Percentiles rank a stretch among this genome's conserved stretches.
These are phyloP conservation scores for Camellia sinensis DNA, from an alignment of 148 eudicot genomes.

Conservation along the genomic window DNA sequence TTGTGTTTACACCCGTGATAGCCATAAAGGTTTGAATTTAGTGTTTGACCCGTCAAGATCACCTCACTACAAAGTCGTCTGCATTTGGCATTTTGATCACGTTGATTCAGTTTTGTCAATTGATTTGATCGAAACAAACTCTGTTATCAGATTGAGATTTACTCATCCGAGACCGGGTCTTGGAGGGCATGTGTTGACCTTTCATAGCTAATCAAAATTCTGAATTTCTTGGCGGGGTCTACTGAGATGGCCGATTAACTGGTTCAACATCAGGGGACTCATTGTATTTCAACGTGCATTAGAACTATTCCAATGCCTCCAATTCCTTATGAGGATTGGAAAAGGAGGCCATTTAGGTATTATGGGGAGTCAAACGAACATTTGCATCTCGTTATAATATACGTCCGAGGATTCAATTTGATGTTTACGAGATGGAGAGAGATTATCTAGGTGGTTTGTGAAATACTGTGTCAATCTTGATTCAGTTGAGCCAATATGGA, in stretches of 20 bases:
- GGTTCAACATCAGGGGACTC: constrained; percentile 6
- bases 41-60: constrained; percentile 17
- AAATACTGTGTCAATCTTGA: too few relatives aligned
- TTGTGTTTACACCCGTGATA: background rate
- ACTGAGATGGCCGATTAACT: constrained; percentile 23
- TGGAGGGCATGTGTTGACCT: constrained; percentile 12
- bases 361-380: too few relatives aligned
- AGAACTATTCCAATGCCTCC: background rate
- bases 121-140: background rate
- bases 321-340: too few relatives aligned
- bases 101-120: background rate
- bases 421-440: too few relatives aligned
- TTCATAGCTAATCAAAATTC: background rate
- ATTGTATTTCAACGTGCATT: constrained; percentile 20
- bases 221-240: constrained; percentile 5
- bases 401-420: too few relatives aligned
- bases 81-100: background rate
- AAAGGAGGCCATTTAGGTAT: too few relatives aligned
- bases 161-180: constrained; percentile 15
- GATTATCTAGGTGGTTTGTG: too few relatives aligned
- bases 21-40: background rate
- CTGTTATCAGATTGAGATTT: constrained; percentile 15
- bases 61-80: constrained; percentile 17
- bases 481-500: too few relatives aligned
- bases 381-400: too few relatives aligned